A percentile compares a stretch with the other conserved stretches of the same genome.
Evolutionary conservation across 2,329 filamentous ascomycete species (phyloP).

Genomic region (Phyllosticta paracitricarpa): DNA sequence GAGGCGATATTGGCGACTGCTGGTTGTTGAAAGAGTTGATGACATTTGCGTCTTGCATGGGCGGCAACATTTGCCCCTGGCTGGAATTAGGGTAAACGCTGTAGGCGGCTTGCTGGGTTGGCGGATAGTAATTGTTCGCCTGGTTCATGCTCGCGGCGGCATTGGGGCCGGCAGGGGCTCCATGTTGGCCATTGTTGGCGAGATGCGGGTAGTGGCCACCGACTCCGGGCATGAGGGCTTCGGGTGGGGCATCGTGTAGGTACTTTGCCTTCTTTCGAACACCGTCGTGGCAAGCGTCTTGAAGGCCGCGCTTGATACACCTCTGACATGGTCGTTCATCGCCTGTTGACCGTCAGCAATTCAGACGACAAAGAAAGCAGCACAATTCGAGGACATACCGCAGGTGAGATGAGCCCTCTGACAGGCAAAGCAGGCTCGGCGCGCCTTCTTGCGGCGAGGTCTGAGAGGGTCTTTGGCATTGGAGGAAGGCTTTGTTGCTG

Average conservation of each 20-base stretch:
- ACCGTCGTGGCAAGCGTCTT: slow-evolving; percentile 87
- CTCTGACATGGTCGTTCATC: slow-evolving; percentile 90
- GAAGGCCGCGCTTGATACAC: slow-evolving; percentile 87
- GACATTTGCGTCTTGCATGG: slow-evolving; percentile 33
- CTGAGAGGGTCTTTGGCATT: slow-evolving; percentile 81
- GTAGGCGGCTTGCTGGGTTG: slow-evolving; percentile 24
- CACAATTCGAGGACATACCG: slow-evolving; percentile 56
- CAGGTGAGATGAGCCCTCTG: slow-evolving; percentile 96
- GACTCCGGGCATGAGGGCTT: slow-evolving; percentile 78
- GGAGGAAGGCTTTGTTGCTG: slow-evolving; percentile 23
- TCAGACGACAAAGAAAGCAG: neutral
- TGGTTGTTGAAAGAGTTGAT: slow-evolving; percentile 50
- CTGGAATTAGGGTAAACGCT: slow-evolving; percentile 31
- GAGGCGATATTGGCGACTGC: slow-evolving; percentile 65
- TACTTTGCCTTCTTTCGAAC: slow-evolving; percentile 99
- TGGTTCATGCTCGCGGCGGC: slow-evolving; percentile 19
- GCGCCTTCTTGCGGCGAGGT: slow-evolving; percentile 88
- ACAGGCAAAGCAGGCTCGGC: slow-evolving; percentile 91
- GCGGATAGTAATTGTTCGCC: slow-evolving; percentile 35
- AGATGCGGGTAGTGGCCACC: slow-evolving; percentile 55
- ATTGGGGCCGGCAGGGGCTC: slow-evolving; percentile 16
- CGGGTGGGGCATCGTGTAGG: slow-evolving; percentile 86
- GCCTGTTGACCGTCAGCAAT: slow-evolving; percentile 44
- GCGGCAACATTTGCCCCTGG: slow-evolving; percentile 31
- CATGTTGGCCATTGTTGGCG: slow-evolving; percentile 15